These are phyloP conservation scores for Psophocarpus tetragonolobus DNA, from an alignment of 306 rosid species.

Conservation along the genomic window DNA sequence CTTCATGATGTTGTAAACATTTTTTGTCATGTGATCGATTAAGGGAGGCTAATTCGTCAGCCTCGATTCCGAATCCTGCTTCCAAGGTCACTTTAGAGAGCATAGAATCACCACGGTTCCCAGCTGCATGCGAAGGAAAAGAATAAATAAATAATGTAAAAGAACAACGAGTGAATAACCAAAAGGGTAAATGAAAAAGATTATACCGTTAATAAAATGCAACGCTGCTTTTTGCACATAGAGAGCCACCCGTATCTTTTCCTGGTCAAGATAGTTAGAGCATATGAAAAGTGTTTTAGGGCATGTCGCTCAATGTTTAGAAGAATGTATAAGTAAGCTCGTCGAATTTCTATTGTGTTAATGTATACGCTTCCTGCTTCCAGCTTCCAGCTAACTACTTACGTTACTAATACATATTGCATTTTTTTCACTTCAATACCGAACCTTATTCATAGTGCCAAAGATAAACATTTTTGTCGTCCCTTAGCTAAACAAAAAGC, in stretches of 20 bases:
- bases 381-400: not conserved
- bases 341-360: not conserved
- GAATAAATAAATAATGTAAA: not conserved
- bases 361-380: not conserved
- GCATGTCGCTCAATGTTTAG: slow-evolving; percentile 27
- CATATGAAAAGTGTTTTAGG: slow-evolving; percentile 24
- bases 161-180: not conserved
- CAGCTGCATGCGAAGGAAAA: slow-evolving; percentile 51
- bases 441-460: not conserved
- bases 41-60: slow-evolving; percentile 65
- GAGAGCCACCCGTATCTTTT: slow-evolving; percentile 70
- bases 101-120: slow-evolving; percentile 39
- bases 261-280: slow-evolving; percentile 51
- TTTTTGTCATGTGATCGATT: slow-evolving; percentile 60
- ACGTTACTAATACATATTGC: not conserved
- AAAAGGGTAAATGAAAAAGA: not conserved
- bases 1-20: slow-evolving; percentile 49
- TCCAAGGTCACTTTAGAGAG: slow-evolving; percentile 54
- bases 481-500: not conserved
- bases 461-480: not conserved
- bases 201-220: slow-evolving; percentile 69
- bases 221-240: slow-evolving; percentile 83
- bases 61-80: slow-evolving; percentile 69
- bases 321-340: not conserved
- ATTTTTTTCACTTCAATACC: not conserved